A percentile compares a stretch with the other conserved stretches of the same genome.
These are phyloP conservation scores for Botrytis hyacinthi DNA, from an alignment of 2,329 filamentous ascomycete species.

Conservation along the genomic window DNA sequence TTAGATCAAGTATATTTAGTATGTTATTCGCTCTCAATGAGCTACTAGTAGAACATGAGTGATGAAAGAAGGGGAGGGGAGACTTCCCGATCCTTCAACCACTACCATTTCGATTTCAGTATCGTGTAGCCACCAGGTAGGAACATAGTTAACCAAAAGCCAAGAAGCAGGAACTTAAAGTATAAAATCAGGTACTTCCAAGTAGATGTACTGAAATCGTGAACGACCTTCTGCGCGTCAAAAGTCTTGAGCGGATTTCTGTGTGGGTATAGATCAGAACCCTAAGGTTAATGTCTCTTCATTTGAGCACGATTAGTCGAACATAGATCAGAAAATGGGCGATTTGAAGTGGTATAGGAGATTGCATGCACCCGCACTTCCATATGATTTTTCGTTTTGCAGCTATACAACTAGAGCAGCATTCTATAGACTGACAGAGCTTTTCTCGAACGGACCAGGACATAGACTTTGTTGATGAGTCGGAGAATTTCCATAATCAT, in stretches of 20 bases:
- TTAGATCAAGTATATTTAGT: neutral
- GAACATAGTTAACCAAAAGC: neutral
- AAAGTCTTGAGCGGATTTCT: neutral
- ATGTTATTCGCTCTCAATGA: neutral
- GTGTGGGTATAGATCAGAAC: neutral
- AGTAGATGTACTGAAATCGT: neutral
- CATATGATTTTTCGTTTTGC: neutral
- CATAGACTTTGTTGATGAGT: neutral
- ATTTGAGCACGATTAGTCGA: neutral
- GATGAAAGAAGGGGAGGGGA: neutral
- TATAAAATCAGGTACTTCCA: neutral
- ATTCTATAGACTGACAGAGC: neutral
- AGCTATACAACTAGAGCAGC: neutral
- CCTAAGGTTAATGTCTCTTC: neutral
- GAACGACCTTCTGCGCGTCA: neutral
- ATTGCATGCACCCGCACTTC: neutral
- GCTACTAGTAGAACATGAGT: neutral
- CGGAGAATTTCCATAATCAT: neutral
- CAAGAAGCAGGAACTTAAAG: neutral
- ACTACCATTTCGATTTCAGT: neutral
- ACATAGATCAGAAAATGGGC: neutral
- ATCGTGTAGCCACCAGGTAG: neutral
- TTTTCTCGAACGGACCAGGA: neutral
- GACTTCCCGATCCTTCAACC: neutral
- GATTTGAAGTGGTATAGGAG: neutral